Evolutionary conservation across 2,329 filamentous ascomycete genomes (phyloP).

Genomic region (Fusarium lateritium): DNA sequence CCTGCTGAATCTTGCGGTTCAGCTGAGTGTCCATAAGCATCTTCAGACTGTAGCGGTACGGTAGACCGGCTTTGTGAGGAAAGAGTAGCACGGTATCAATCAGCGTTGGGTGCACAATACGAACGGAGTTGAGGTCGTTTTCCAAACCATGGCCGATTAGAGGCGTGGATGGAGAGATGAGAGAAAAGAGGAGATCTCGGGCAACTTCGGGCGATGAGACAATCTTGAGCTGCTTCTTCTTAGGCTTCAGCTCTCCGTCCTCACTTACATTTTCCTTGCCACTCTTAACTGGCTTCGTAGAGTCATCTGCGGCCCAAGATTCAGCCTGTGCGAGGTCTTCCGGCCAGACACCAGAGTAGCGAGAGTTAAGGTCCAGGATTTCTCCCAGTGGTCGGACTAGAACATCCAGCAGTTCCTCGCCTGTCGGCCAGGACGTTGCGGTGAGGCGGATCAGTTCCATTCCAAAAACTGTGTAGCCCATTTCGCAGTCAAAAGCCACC

Average conservation of each 20-base stretch:
- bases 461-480: conserved; percentile 93
- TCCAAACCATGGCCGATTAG: conserved; percentile 95
- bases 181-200: conserved; percentile 81
- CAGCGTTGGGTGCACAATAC: conserved; percentile 86
- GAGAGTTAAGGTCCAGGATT: conserved; percentile 90
- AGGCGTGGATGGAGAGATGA: conserved; percentile 82
- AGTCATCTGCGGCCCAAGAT: conserved; percentile 61
- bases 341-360: conserved; percentile 88
- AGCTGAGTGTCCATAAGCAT: conserved; percentile 79
- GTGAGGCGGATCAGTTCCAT: conserved; percentile 93
- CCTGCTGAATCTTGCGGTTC: conserved; percentile 83
- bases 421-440: conserved; percentile 87
- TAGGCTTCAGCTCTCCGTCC: conserved; percentile 48
- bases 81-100: conserved; percentile 90
- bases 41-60: conserved; percentile 84
- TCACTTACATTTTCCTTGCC: conserved; percentile 46
- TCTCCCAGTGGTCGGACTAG: conserved; percentile 88
- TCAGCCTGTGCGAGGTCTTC: conserved; percentile 81
- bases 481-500: conserved; percentile 95
- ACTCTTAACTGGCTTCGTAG: conserved; percentile 46
- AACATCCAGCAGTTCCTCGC: conserved; percentile 82
- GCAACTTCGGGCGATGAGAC: conserved; percentile 83
- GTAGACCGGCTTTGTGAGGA: conserved; percentile 83
- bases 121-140: conserved; percentile 90
- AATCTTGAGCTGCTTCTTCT: conserved; percentile 72